These are phyloP conservation scores for Solanum lycopersicoides DNA, from an alignment of 257 asterid genomes.

Conservation along the genomic window DNA sequence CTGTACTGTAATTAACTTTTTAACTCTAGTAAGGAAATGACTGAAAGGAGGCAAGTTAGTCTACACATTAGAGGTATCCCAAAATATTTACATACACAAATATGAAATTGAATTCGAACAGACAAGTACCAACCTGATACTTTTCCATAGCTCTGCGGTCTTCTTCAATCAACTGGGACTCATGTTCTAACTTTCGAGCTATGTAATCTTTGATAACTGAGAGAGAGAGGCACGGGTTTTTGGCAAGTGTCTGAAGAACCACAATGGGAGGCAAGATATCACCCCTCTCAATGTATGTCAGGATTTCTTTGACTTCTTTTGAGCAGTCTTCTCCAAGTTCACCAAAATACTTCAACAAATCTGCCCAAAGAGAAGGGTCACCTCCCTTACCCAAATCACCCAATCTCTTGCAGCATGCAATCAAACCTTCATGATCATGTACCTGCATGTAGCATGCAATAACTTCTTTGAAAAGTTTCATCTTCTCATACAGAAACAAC, in stretches of 20 bases:
- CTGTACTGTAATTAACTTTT: not conserved
- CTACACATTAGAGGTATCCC: not conserved
- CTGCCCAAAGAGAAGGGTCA: conserved; percentile 90
- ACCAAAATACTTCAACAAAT: conserved; percentile 86
- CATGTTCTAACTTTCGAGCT: conserved; percentile 86
- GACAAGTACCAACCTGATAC: conserved; percentile 56
- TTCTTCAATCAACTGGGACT: conserved; percentile 85
- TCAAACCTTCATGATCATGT: conserved; percentile 87
- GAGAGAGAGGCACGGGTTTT: conserved; percentile 83
- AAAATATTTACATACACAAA: not conserved
- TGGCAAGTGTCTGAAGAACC: conserved; percentile 82
- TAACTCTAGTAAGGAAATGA: not conserved
- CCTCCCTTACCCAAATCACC: conserved; percentile 90
- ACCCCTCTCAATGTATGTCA: conserved; percentile 80
- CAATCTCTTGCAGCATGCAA: conserved; percentile 96
- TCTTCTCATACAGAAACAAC: conserved; percentile 74
- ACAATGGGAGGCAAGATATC: conserved; percentile 90
- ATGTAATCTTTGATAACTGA: conserved; percentile 90
- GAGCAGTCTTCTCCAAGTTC: conserved; percentile 99
- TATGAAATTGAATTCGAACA: not conserved
- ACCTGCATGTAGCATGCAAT: conserved; percentile 92
- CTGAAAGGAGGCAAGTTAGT: not conserved
- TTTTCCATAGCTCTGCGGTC: conserved; percentile 76
- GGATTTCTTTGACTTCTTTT: conserved; percentile 80
- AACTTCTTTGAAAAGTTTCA: conserved; percentile 94